Base-by-base conservation (phyloP, 2,329 filamentous ascomycete species). In the Colletotrichum sojae region DNA sequence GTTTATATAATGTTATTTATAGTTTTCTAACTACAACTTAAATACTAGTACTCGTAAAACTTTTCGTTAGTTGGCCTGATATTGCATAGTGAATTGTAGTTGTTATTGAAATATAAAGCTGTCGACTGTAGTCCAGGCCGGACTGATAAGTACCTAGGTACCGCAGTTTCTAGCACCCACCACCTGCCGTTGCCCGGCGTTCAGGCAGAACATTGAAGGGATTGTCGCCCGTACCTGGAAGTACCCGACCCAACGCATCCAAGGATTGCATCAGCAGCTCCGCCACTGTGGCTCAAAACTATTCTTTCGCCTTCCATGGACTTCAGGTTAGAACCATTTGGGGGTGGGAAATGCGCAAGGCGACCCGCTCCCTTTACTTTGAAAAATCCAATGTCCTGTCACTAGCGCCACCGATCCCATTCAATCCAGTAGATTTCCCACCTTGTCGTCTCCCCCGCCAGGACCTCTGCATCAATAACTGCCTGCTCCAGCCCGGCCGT, bases 301-400 rank as follows among this genome's bases (percentile, higher is more conserved):
- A 67, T 72, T 72, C 71, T 67, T 71, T 60, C 54, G 53, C 68
- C 60, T 72, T 72, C 71, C 71, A 72, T 71, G 64, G 62, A 65
- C 36, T 69, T 69, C 66, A 69, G 63, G 53, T 55, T 60, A 49
- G 62, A 31, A 48, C 61, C 66, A 57, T 64, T 64, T 68, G 40
- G 63, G 69, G 43, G 57, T 60, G 52, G 55, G 65, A 56, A 52
- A 60, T 67, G 59, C 55, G 65, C 69, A 61, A 71, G 69, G 62
- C 65, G 69, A 70, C 71, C 71, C 69, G 71, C 60, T 69, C 69
- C 71, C 71, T 71, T 71, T 72, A 69, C 67, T 67, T 51, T 71
- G 65, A 67, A 72, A 72, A 69, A 68, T 52, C 69, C 66, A 72
- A 45, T 69, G 65, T 69, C 55, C 53, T 46, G 63, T 67, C 43